Evolutionary conservation across 306 rosid species (phyloP).

Genomic region (Glycine soja): DNA sequence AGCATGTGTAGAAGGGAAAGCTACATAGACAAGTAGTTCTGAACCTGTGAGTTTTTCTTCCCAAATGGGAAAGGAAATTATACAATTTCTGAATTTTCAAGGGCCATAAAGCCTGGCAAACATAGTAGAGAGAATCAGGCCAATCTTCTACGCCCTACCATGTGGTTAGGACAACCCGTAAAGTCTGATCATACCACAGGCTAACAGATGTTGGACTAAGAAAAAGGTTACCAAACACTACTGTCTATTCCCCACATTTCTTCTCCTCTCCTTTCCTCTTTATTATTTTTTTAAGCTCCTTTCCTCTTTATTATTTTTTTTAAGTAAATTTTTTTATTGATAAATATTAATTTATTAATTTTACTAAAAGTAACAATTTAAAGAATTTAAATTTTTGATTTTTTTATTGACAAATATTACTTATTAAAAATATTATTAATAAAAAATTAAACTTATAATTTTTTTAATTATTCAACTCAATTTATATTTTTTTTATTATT

Average conservation of each 20-base stretch:
- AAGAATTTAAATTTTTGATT: too few species aligned
- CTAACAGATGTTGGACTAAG: background rate
- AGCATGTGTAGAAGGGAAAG: conserved; percentile 28
- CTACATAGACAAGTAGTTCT: background rate
- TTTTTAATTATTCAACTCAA: too few species aligned
- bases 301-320: background rate
- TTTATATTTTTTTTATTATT: too few species aligned
- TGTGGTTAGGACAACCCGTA: conserved; percentile 43
- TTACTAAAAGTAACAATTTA: too few species aligned
- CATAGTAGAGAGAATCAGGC: conserved; percentile 23
- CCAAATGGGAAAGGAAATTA: conserved; percentile 2
- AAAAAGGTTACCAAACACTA: conserved; percentile 4
- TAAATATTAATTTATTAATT: too few species aligned
- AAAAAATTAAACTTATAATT: too few species aligned
- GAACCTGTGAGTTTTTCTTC: conserved; percentile 9
- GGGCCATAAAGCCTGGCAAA: conserved; percentile 7
- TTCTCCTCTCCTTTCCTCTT: conserved; percentile 10
- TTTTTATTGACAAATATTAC: too few species aligned
- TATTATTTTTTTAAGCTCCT: too few species aligned
- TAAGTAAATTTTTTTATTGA: too few species aligned
- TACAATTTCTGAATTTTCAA: background rate
- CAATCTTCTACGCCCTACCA: conserved; percentile 28
- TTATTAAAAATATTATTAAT: too few species aligned
- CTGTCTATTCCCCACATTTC: conserved; percentile 11
- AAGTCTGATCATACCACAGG: conserved; percentile 30